phyloP scores from a whole-genome alignment of 805 yeast genomes.

The Pachysolen tannophilus region DNA sequence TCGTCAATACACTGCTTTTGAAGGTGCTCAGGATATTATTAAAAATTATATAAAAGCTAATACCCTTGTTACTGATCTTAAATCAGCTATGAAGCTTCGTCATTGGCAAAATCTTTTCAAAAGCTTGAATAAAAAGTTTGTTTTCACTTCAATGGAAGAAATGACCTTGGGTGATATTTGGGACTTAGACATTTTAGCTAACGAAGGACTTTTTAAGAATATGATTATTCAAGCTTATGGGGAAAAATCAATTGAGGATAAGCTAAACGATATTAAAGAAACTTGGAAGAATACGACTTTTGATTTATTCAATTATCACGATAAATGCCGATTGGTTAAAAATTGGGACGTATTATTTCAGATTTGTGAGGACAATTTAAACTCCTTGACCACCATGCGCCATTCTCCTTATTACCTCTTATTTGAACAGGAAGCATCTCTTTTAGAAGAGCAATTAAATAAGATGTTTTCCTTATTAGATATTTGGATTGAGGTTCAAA shows the following conservation, averaged over 20 bases:
- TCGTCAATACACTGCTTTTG: constrained; percentile 64
- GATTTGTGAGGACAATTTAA: constrained; percentile 50
- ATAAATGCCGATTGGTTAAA: constrained; percentile 46
- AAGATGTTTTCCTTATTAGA: constrained; percentile 45
- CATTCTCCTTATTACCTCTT: constrained; percentile 52
- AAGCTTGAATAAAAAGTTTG: constrained; percentile 16
- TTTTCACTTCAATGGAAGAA: constrained; percentile 11
- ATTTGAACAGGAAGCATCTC: constrained; percentile 50
- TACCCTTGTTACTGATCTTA: constrained; percentile 36
- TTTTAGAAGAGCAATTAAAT: constrained; percentile 51
- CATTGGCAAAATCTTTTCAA: constrained; percentile 56
- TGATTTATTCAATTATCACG: constrained; percentile 44
- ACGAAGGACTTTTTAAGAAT: constrained; percentile 38
- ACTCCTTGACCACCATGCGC: constrained; percentile 59
- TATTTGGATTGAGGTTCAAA: constrained; percentile 75
- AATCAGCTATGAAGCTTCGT: constrained; percentile 47
- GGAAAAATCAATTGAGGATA: constrained; percentile 58
- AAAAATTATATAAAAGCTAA: constrained; percentile 31
- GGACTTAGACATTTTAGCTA: constrained; percentile 38
- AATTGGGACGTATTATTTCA: constrained; percentile 63
- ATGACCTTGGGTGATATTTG: constrained; percentile 55
- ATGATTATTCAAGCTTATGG: constrained; percentile 60
- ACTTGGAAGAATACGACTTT: constrained; percentile 51
- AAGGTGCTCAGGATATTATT: constrained; percentile 40
- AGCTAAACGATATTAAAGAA: constrained; percentile 38